A percentile compares a stretch with the other conserved stretches of the same genome.
These are phyloP conservation scores for Dovyalis caffra DNA, from an alignment of 345 rosid genomes.

Conservation along the genomic window DNA sequence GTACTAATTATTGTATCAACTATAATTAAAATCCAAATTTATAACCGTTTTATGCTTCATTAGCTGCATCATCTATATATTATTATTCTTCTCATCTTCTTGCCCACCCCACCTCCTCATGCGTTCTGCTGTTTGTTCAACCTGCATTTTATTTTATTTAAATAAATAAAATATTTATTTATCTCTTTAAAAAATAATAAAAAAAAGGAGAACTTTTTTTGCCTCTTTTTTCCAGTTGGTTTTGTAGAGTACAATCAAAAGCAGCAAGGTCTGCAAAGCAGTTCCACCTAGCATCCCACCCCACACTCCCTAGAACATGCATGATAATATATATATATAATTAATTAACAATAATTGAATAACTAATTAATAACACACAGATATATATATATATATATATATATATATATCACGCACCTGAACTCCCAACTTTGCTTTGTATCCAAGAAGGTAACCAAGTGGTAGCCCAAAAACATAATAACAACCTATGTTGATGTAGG, in stretches of 20 bases:
- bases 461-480: slow-evolving; percentile 78
- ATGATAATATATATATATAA: not conserved
- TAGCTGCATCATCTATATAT: too few species aligned
- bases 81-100: slow-evolving; percentile 6
- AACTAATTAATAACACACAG: too few species aligned
- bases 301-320: slow-evolving; percentile 82
- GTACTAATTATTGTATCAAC: too few species aligned
- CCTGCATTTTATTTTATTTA: slow-evolving; percentile 33
- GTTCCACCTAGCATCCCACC: slow-evolving; percentile 79
- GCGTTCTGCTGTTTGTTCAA: slow-evolving; percentile 61
- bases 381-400: too few species aligned
- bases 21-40: too few species aligned
- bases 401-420: slow-evolving; percentile 49
- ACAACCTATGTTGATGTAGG: slow-evolving; percentile 70
- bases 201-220: not conserved
- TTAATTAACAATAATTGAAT: not conserved
- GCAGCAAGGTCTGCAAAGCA: slow-evolving; percentile 62
- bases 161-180: not conserved
- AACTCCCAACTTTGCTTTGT: slow-evolving; percentile 54
- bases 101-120: slow-evolving; percentile 69
- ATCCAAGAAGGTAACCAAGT: slow-evolving; percentile 73
- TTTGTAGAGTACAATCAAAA: slow-evolving; percentile 50
- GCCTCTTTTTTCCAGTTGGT: slow-evolving; percentile 90
- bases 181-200: not conserved
- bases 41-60: too few species aligned